Evolutionary conservation across 106 monocot genomes (phyloP).

Genomic region (Allium cepa): DNA sequence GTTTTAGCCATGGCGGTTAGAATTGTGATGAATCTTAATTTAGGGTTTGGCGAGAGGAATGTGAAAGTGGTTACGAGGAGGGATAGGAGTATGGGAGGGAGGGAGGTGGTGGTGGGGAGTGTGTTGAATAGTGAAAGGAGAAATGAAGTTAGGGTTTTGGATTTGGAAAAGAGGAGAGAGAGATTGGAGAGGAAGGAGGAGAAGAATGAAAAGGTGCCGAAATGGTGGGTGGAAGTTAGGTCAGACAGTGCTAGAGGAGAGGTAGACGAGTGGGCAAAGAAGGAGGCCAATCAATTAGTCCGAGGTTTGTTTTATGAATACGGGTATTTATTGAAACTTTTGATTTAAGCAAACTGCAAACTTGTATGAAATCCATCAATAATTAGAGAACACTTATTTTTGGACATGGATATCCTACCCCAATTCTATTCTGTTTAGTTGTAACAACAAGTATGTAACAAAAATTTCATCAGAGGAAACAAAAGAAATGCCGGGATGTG

Average conservation of each 20-base stretch:
- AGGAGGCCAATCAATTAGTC: constrained; percentile 61
- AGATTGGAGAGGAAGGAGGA: constrained; percentile 8
- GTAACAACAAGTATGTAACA: too few species aligned
- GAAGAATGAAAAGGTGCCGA: constrained; percentile 39
- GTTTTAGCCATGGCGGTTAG: constrained; percentile 21
- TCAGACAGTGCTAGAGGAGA: neutral
- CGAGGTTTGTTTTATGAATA: constrained; percentile 39
- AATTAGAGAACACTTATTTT: neutral
- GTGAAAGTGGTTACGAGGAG: constrained; percentile 30
- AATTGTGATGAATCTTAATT: constrained; percentile 9
- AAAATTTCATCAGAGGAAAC: too few species aligned
- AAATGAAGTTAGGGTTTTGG: constrained; percentile 7
- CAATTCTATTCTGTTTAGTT: neutral
- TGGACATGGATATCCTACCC: neutral
- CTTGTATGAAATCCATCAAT: neutral
- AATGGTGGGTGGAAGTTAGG: constrained; percentile 64
- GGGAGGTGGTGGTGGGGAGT: constrained; percentile 78
- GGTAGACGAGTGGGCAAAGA: constrained; percentile 31
- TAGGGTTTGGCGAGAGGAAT: constrained; percentile 11
- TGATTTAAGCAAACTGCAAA: neutral
- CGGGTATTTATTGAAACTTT: neutral
- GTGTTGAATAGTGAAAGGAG: neutral
- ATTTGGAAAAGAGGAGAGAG: neutral
- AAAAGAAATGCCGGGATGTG: too few species aligned
- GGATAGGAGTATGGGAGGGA: constrained; percentile 86